These are phyloP conservation scores for Stygiomarasmius scandens DNA, from an alignment of 1,284 basidiomycete genomes.

Conservation along the genomic window DNA sequence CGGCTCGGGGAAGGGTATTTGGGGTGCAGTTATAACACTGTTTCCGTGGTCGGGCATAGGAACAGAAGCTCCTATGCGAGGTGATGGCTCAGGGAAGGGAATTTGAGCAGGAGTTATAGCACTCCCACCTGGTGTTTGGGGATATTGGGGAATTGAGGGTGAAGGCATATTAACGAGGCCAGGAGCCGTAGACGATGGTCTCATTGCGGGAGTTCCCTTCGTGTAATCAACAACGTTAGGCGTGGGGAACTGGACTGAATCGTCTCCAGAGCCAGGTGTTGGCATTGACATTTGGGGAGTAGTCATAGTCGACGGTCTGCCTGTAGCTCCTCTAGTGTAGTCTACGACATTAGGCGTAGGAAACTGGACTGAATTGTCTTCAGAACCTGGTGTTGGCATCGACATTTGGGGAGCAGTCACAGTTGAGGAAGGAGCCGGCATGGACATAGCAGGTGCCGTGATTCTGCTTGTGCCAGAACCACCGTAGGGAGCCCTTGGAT, in stretches of 20 bases:
- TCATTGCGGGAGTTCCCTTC: not conserved
- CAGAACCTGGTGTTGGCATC: not conserved
- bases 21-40: not conserved
- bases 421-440: slow-evolving; percentile 2
- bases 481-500: not conserved
- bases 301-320: not conserved
- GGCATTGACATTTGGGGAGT: slow-evolving; percentile 7
- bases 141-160: slow-evolving; percentile 6
- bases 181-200: slow-evolving; percentile 2
- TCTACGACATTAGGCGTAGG: slow-evolving; percentile 3
- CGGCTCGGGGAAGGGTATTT: not conserved
- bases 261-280: not conserved
- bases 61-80: not conserved
- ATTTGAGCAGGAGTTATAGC: slow-evolving; percentile 1
- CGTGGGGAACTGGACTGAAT: not conserved
- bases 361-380: not conserved
- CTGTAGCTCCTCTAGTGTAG: not conserved
- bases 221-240: slow-evolving; percentile 3
- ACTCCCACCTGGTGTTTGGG: not conserved
- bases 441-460: not conserved
- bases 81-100: slow-evolving; percentile 1
- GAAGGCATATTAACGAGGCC: slow-evolving; percentile 2
- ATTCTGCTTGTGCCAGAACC: not conserved
- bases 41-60: not conserved
- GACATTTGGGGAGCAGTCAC: not conserved